Conservation (phyloP, 129 eudicot genomes). For the Flaveria brownii region DNA sequence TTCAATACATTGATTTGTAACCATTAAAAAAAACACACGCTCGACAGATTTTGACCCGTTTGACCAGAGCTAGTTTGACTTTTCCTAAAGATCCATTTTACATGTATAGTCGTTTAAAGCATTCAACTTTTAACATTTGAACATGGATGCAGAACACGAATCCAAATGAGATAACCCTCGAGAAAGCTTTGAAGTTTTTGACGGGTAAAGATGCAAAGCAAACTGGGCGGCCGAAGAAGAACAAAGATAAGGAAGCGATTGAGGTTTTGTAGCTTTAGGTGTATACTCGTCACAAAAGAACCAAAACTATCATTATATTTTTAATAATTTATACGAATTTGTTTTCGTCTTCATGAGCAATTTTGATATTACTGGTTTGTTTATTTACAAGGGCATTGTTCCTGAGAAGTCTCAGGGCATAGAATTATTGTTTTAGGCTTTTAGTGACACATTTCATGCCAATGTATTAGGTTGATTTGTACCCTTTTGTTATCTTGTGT, state of each 20-base stretch:
- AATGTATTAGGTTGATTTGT: slow-evolving; percentile 6
- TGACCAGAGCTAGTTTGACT: background rate
- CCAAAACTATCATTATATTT: background rate
- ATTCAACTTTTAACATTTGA: background rate
- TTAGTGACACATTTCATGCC: background rate
- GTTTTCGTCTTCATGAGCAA: background rate
- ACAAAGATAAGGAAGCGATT: slow-evolving; percentile 35
- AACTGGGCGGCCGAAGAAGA: slow-evolving; percentile 70
- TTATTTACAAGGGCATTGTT: background rate
- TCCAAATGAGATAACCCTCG: slow-evolving; percentile 56
- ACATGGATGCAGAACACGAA: slow-evolving; percentile 52
- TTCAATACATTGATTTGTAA: background rate
- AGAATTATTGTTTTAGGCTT: background rate
- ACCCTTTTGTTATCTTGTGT: background rate
- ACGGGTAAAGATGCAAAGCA: slow-evolving; percentile 63
- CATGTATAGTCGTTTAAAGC: background rate
- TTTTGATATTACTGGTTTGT: background rate
- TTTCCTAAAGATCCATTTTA: background rate
- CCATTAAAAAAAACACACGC: background rate
- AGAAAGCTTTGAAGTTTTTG: slow-evolving; percentile 73
- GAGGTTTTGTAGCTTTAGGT: slow-evolving; percentile 42
- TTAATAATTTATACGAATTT: slow-evolving; percentile 18
- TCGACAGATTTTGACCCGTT: background rate
- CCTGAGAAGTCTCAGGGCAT: background rate
- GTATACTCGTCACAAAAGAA: background rate